phyloP scores from a whole-genome alignment of 139 green algal genomes.

The Coccomyxa sp. region DNA sequence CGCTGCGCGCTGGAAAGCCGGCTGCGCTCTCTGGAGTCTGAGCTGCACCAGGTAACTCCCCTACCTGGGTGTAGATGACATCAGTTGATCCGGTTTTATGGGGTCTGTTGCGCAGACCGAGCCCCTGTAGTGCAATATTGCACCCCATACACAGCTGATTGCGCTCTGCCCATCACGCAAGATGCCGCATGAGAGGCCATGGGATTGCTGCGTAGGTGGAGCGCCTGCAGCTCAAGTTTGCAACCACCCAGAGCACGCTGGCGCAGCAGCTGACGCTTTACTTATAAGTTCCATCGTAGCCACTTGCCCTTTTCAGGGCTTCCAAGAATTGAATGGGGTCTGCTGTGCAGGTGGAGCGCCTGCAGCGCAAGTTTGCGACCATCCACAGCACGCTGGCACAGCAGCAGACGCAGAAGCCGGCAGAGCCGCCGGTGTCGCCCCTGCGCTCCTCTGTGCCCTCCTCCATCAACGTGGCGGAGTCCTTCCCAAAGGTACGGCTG shows the following conservation, averaged over 20 bases:
- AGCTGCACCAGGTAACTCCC: slow-evolving; percentile 42
- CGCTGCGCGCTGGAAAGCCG: slow-evolving; percentile 58
- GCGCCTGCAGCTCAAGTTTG: slow-evolving; percentile 83
- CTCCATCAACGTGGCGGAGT: background rate
- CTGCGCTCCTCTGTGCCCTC: background rate
- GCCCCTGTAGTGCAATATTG: too few relatives aligned
- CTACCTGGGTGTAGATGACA: background rate
- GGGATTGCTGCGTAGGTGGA: too few relatives aligned
- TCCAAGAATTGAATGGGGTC: background rate
- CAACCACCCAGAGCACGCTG: slow-evolving; percentile 75
- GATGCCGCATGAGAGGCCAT: too few relatives aligned
- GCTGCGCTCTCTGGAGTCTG: slow-evolving; percentile 53
- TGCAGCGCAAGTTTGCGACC: slow-evolving; percentile 86
- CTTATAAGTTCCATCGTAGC: background rate
- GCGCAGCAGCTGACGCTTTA: slow-evolving; percentile 20
- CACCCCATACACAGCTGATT: too few relatives aligned
- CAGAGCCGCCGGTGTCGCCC: background rate
- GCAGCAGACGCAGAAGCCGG: slow-evolving; percentile 28
- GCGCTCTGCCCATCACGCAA: too few relatives aligned
- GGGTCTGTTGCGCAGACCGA: too few relatives aligned
- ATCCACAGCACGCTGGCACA: slow-evolving; percentile 83
- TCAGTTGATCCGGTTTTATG: too few relatives aligned
- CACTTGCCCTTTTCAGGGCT: background rate
- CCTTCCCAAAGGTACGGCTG: background rate
- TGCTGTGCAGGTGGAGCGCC: slow-evolving; percentile 65